Evolutionary conservation across 805 yeast species (phyloP).

Genomic region (Komagataella populi): DNA sequence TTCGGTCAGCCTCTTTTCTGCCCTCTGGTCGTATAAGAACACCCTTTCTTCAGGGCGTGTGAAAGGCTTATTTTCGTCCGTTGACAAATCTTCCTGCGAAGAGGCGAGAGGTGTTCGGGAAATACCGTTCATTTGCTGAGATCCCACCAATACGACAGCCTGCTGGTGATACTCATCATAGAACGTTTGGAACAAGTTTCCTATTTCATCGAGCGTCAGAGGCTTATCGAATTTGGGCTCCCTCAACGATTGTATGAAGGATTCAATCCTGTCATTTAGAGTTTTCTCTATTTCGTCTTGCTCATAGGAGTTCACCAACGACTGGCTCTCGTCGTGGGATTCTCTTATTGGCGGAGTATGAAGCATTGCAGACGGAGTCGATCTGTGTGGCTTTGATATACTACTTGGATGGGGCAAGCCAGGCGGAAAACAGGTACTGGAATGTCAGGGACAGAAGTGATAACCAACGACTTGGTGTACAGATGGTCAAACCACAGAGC

Average conservation of each 20-base stretch:
- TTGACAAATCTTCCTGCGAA: background rate
- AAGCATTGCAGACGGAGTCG: background rate
- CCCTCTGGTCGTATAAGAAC: constrained; percentile 14
- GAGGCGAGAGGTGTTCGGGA: background rate
- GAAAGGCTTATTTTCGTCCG: background rate
- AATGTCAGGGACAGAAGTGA: background rate
- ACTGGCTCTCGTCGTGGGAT: background rate
- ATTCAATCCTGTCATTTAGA: background rate
- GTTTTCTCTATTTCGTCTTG: background rate
- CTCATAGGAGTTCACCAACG: background rate
- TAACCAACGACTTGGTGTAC: background rate
- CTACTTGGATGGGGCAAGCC: background rate
- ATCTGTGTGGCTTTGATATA: background rate
- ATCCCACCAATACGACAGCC: constrained; percentile 7
- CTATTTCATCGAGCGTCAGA: constrained; percentile 19
- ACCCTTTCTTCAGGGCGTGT: constrained; percentile 4
- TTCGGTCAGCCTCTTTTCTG: constrained; percentile 19
- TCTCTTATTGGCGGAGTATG: background rate
- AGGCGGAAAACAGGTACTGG: background rate
- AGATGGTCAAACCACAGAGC: background rate
- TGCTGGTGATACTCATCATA: constrained; percentile 14
- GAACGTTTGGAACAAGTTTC: constrained; percentile 20
- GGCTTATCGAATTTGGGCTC: constrained; percentile 22
- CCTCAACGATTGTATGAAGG: constrained; percentile 11
- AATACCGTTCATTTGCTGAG: constrained; percentile 3